These are phyloP conservation scores for Stephanodiscus triporus DNA, from an alignment of 108 stramenopile genomes.

Conservation along the genomic window DNA sequence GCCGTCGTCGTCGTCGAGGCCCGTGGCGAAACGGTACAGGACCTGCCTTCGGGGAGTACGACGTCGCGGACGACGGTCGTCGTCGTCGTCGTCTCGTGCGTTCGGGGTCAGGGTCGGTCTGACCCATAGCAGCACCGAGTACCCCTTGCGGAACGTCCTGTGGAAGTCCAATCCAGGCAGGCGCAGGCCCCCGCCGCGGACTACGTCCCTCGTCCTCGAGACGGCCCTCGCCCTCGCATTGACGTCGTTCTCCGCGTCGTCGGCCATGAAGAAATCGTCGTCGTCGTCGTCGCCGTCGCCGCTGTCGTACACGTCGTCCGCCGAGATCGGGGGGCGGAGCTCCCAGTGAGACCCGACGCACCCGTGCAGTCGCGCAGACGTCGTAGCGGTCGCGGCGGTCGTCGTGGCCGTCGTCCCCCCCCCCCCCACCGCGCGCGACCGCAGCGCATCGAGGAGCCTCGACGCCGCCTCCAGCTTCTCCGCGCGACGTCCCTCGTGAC, in stretches of 20 bases:
- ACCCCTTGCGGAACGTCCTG: constrained; percentile 80
- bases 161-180: constrained; percentile 80
- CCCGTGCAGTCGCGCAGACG: constrained; percentile 46
- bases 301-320: background rate
- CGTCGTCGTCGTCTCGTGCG: background rate
- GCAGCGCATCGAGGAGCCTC: constrained; percentile 30
- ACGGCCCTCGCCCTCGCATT: background rate
- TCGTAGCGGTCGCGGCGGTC: background rate
- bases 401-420: background rate
- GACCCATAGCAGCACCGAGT: constrained; percentile 80
- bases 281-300: background rate
- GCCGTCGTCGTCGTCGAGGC: constrained; percentile 43
- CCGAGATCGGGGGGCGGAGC: constrained; percentile 35
- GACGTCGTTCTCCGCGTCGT: background rate
- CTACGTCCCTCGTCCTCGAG: background rate
- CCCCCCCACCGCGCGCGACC: constrained; percentile 25
- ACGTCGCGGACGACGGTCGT: constrained; percentile 6
- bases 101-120: constrained; percentile 50
- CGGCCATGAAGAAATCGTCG: constrained; percentile 1
- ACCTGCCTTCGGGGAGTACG: constrained; percentile 35
- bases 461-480: constrained; percentile 27
- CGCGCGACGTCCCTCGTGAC: constrained; percentile 29
- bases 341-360: constrained; percentile 56
- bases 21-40: constrained; percentile 70
- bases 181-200: constrained; percentile 47